Base-by-base conservation (phyloP, 1,139 yeast species). In the Hemisphaericaspora subhashii region DNA sequence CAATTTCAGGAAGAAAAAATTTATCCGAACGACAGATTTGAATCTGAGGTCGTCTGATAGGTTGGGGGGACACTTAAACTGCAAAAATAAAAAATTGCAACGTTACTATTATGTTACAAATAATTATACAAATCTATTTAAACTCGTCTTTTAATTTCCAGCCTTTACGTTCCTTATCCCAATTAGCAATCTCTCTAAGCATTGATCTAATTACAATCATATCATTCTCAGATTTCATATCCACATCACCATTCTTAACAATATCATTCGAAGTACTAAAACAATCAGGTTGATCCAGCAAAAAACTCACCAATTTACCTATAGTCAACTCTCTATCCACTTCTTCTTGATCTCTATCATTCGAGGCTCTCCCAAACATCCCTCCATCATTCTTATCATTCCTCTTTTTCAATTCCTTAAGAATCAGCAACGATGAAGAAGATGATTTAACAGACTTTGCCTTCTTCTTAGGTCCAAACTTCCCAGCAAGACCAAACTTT, bases 401-500 rank as follows among this genome's bases (percentile, higher is more conserved):
- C 37, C 48, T 36, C 33, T 43, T 46, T 26, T 34, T 44, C 30
- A 39, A 36, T 17, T 24, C 31, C 6, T 16, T 14, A 22, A 29
- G 30, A 28, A 27, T 28, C 11, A 15, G 8, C 16, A 21, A 14
- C 8, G 39, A 36, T 8, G 39, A 31, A 4, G 39, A 24, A 10
- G 14, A 26, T 8, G 36, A n/a, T n/a, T n/a, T n/a, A n/a, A n/a
- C n/a, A n/a, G n/a, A n/a, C n/a, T n/a, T 26, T 13, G 32, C 18
- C 32, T 31, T 39, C 16, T 33, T 33, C 23, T 29, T 37, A 5
- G 40, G 33, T 2, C 40, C 40, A 37, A 37, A 37, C 21, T 72
- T 41, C 2, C 96, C 96, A 0, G 96, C 96, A 16, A 68, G 60
- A 0, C 98, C 98, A 66, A 84, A 88, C 50, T 78, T 78, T 0